Conservation (phyloP, 2,329 filamentous ascomycete species). For the Ophiostoma perfectum region DNA sequence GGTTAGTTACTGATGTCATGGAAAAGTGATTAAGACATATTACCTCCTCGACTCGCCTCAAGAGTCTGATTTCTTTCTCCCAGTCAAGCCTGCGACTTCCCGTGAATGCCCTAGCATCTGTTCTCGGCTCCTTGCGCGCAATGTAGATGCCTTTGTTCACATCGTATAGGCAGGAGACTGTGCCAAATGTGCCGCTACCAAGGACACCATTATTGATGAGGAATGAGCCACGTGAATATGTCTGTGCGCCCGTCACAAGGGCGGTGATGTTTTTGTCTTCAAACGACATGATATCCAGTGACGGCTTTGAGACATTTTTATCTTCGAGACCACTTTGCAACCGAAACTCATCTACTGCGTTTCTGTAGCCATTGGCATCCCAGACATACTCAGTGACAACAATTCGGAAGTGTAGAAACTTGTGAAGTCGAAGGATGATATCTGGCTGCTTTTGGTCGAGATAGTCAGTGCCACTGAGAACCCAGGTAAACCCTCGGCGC, state of each 20-base stretch:
- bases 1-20: too few relatives aligned
- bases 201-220: background rate
- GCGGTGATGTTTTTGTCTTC: background rate
- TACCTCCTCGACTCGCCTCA: background rate
- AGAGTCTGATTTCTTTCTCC: constrained; percentile 1
- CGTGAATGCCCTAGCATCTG: background rate
- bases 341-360: background rate
- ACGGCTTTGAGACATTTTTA: background rate
- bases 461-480: background rate
- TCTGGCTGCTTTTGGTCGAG: background rate
- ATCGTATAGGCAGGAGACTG: background rate
- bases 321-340: background rate
- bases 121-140: background rate
- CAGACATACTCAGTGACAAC: background rate
- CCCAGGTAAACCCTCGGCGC: background rate
- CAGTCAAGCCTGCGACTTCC: background rate
- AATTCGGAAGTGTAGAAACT: background rate
- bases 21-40: too few relatives aligned
- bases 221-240: background rate
- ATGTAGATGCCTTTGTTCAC: background rate
- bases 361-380: background rate
- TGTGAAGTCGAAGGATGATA: background rate
- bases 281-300: background rate
- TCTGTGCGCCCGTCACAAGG: background rate
- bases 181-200: background rate